A percentile compares a stretch with the other conserved stretches of the same genome.
Conservation (phyloP, 192 early-diverging fungal genomes). For the Funneliformis geosporum region DNA sequence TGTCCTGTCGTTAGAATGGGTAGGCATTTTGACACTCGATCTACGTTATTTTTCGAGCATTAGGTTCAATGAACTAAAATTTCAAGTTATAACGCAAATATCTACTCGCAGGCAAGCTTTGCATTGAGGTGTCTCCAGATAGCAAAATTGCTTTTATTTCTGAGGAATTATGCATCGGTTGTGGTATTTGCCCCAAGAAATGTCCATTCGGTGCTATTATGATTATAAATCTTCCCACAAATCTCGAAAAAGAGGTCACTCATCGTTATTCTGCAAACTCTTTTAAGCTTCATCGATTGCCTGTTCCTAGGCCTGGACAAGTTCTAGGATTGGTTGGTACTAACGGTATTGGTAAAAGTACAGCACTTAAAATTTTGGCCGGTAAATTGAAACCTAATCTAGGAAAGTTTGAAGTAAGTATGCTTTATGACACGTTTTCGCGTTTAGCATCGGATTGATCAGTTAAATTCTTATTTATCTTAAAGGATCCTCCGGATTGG, state of each 20-base stretch:
- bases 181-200: slow-evolving; percentile 96
- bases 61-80: background rate
- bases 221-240: slow-evolving; percentile 97
- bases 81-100: background rate
- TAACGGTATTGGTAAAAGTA: slow-evolving; percentile 96
- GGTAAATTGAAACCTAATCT: slow-evolving; percentile 97
- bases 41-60: background rate
- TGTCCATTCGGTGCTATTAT: slow-evolving; percentile 95
- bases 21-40: slow-evolving; percentile 46
- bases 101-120: slow-evolving; percentile 74
- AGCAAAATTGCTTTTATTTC: slow-evolving; percentile 93
- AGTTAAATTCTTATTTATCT: background rate
- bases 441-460: background rate
- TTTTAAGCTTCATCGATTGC: slow-evolving; percentile 97
- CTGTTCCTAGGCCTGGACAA: slow-evolving; percentile 93
- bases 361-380: slow-evolving; percentile 91
- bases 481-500: slow-evolving; percentile 85
- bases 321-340: slow-evolving; percentile 96
- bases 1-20: slow-evolving; percentile 98
- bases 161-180: slow-evolving; percentile 96
- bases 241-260: slow-evolving; percentile 90
- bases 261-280: slow-evolving; percentile 96
- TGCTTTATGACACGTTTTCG: background rate
- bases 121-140: slow-evolving; percentile 86
- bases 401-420: slow-evolving; percentile 65